phyloP scores from a whole-genome alignment of 2,329 filamentous ascomycete genomes.

The Gnomoniopsis smithogilvyi region DNA sequence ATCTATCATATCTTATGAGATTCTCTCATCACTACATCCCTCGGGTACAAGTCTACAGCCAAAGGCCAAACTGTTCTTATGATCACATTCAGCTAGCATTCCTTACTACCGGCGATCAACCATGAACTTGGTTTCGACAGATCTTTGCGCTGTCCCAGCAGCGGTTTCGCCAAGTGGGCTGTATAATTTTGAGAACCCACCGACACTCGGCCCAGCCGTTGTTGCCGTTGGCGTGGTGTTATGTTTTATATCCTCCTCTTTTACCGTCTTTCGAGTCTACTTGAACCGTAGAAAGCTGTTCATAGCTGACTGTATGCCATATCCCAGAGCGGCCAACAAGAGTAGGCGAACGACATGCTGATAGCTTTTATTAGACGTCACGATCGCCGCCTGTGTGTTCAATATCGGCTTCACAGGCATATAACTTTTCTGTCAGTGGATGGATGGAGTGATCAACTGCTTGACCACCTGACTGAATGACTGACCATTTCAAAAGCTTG shows the following conservation, averaged over 20 bases:
- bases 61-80: too few species aligned
- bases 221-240: not conserved
- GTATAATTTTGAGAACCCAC: not conserved
- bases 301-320: not conserved
- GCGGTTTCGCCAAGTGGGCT: not conserved
- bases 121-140: not conserved
- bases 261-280: not conserved
- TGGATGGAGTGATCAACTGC: too few species aligned
- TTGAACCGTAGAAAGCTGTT: not conserved
- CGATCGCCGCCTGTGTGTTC: not conserved
- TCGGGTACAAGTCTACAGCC: too few species aligned
- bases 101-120: too few species aligned
- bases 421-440: too few species aligned
- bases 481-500: too few species aligned
- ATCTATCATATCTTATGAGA: too few species aligned
- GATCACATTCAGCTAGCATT: too few species aligned
- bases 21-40: too few species aligned
- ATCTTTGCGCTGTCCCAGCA: not conserved
- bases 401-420: not conserved
- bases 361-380: not conserved
- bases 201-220: not conserved
- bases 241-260: not conserved
- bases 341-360: too few species aligned
- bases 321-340: too few species aligned
- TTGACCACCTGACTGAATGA: too few species aligned